Evolutionary conservation across 2,329 filamentous ascomycete species (phyloP).

Genomic region (Furcasterigmium sp.): DNA sequence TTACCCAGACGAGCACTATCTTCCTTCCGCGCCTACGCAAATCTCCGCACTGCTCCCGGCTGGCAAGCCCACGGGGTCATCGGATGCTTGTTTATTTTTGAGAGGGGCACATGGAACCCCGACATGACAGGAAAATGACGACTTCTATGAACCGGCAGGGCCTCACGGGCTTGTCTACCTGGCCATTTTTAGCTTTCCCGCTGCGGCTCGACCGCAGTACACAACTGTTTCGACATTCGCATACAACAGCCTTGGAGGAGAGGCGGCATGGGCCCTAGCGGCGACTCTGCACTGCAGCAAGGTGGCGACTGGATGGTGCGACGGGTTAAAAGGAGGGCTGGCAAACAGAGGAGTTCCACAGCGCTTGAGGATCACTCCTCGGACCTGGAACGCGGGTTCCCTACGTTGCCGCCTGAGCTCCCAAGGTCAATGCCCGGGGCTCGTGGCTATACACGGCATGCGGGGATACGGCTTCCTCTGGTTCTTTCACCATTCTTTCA

Average conservation of each 20-base stretch:
- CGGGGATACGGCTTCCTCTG: not conserved
- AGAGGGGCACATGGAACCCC: not conserved
- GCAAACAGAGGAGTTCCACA: no score
- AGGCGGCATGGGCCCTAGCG: no score
- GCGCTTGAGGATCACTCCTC: no score
- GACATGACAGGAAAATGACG: conserved; percentile 1
- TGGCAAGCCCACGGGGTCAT: not conserved
- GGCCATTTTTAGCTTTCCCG: not conserved
- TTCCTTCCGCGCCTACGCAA: no score
- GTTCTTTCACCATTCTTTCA: not conserved
- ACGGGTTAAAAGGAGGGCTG: not conserved
- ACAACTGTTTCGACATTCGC: no score
- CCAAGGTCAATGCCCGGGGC: no score
- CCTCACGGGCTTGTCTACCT: not conserved
- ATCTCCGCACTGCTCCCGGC: no score
- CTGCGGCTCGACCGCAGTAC: not conserved
- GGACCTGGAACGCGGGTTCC: no score
- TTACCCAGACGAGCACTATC: no score
- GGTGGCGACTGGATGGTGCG: not conserved
- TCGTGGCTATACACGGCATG: no score
- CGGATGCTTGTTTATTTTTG: not conserved
- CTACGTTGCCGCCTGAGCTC: not conserved
- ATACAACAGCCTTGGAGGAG: no score
- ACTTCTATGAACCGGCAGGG: not conserved
- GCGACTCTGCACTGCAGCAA: no score